phyloP scores from a whole-genome alignment of 192 early-diverging fungal species.

The Mortierella alpina region DNA sequence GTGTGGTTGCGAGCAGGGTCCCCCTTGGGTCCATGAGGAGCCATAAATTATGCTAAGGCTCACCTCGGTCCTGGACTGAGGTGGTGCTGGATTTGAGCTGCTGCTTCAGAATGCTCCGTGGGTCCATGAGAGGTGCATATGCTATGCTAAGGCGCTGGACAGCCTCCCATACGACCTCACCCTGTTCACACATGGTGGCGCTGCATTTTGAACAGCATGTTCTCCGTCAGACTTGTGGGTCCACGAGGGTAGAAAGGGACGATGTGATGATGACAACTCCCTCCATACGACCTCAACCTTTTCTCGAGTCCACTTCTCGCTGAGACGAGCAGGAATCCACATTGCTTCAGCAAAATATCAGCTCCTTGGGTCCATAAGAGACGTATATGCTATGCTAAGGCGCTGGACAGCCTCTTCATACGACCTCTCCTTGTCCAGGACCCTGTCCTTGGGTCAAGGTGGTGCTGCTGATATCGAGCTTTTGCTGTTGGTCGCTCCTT shows the following conservation, averaged over 20 bases:
- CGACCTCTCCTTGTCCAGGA: conserved; percentile 17
- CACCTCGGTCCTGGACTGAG: conserved; percentile 4
- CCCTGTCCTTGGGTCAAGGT: conserved; percentile 8
- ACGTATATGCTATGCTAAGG: conserved; percentile 6
- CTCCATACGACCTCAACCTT: conserved; percentile 22
- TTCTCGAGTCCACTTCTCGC: conserved; percentile 29
- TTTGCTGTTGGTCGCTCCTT: conserved; percentile 16
- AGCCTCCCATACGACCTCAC: conserved; percentile 24
- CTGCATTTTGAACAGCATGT: conserved; percentile 16
- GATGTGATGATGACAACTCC: conserved; percentile 1
- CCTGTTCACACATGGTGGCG: conserved; percentile 12
- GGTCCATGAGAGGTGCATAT: conserved; percentile 25
- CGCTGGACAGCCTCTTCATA: conserved; percentile 27
- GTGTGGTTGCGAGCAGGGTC: conserved; percentile 13
- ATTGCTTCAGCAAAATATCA: conserved; percentile 6
- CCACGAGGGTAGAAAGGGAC: conserved; percentile 13
- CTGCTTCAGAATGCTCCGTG: conserved; percentile 15
- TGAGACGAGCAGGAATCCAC: conserved; percentile 18
- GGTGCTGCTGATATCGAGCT: conserved; percentile 17
- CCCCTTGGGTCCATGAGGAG: conserved; percentile 13
- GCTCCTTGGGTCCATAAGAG: conserved; percentile 21
- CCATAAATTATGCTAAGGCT: conserved; percentile 2
- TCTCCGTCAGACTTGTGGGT: conserved; percentile 41
- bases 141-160: conserved; percentile 6
- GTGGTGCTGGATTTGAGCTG: conserved; percentile 15